phyloP scores from a whole-genome alignment of 2,329 filamentous ascomycete genomes.

The Aureobasidium sp. region DNA sequence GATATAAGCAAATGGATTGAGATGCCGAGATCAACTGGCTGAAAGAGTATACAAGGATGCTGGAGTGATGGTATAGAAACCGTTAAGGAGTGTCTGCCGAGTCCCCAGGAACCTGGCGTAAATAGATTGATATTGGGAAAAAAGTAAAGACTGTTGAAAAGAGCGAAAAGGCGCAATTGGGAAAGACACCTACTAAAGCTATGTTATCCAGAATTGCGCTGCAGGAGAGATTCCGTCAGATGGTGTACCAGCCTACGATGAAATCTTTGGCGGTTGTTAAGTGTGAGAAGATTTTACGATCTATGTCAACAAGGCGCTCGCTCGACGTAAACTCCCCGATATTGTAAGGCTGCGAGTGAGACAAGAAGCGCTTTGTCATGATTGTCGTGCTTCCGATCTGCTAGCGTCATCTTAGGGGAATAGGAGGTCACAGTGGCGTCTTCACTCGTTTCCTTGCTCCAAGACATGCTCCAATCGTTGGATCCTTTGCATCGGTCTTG shows the following conservation, averaged over 20 bases:
- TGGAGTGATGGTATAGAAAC: neutral
- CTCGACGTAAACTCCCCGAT: neutral
- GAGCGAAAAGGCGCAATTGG: neutral
- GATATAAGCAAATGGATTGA: neutral
- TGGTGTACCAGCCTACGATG: neutral
- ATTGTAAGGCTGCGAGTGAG: neutral
- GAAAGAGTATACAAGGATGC: conserved; percentile 5
- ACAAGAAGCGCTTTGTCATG: neutral
- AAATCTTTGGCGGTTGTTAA: neutral
- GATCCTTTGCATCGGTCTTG: neutral
- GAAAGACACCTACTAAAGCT: neutral
- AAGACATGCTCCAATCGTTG: neutral
- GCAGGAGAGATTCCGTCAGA: neutral
- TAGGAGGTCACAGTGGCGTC: neutral
- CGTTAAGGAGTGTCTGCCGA: conserved; percentile 9
- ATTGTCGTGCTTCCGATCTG: neutral
- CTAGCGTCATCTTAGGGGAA: neutral
- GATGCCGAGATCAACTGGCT: conserved; percentile 7
- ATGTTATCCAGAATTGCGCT: neutral
- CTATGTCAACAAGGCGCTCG: neutral
- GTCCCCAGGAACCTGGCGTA: conserved; percentile 11
- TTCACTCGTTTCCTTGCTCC: neutral
- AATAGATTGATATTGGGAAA: neutral
- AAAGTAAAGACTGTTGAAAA: conserved; percentile 4
- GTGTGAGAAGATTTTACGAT: neutral